Evolutionary conservation across 371 early-diverging fungal genomes (phyloP), one percentile per base, ranked within the genome.

Genomic region (Mucor saturninus): DNA sequence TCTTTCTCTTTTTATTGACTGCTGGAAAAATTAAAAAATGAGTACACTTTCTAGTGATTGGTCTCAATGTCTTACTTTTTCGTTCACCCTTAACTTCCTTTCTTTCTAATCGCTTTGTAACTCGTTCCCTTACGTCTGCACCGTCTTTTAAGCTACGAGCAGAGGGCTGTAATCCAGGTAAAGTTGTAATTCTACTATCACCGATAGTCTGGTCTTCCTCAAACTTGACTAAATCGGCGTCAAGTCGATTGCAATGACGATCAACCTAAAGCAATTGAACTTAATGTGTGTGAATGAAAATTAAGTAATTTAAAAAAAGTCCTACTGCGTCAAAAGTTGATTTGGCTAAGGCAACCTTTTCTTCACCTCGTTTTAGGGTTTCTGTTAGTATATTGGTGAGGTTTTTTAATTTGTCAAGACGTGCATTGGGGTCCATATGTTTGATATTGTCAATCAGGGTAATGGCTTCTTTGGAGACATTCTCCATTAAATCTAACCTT

Each of bases 311-410:
- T 14, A 4, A 4, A n/a, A 4, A 5, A 21, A 13, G 8, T 4
- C 45, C n/a, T 81, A 95, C 97, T 63, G 89, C 81, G 59, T 96
- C 95, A 64, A 91, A 96, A 0, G 95, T 94, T 46, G 93, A 90
- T 26, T 89, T 87, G 3, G 96, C 96, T 26, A 96, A 67, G 0
- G 91, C 87, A 0, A 95, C 93, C 62, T 95, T 96, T 48, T 95
- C 95, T 68, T 94, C 94, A 21, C 95, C 93, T 66, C 94, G 86
- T 68, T 93, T 90, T 29, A 93, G 73, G 28, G 87, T 89, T 11
- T 89, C 90, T 13, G 77, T 74, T 28, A 91, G 72, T 38, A 83
- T 60, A n/a, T 69, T 86, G 55, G 76, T 74, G 39, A 95, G 76
- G 29, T 76, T 72, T 56, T 81, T 80, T 54, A 95, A 77, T 39